Conservation (phyloP, 495 filamentous ascomycete species). For the Lindgomyces ingoldianus region DNA sequence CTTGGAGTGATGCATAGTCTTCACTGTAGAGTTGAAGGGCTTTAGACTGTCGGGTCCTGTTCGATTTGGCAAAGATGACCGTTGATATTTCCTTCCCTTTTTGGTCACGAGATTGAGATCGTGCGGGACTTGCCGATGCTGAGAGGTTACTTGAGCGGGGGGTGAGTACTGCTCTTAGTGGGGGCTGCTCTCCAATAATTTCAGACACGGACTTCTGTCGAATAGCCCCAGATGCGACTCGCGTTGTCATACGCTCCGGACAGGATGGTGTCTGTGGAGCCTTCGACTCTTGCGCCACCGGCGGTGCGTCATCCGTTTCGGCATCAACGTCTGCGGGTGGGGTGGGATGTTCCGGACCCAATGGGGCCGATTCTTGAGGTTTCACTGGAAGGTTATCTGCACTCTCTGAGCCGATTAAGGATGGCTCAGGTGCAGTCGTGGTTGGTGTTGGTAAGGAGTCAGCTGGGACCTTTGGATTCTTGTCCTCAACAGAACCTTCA, state of each 20-base stretch:
- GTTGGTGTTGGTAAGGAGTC: slow-evolving; percentile 33
- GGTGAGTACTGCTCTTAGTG: slow-evolving; percentile 48
- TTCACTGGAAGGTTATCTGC: background rate
- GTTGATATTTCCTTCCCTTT: slow-evolving; percentile 70
- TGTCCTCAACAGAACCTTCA: background rate
- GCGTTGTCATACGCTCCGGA: slow-evolving; percentile 62
- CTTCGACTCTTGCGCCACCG: slow-evolving; percentile 8
- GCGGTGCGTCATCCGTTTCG: slow-evolving; percentile 33
- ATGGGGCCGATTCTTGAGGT: slow-evolving; percentile 17
- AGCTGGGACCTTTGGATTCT: background rate
- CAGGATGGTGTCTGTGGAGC: background rate
- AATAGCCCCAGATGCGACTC: slow-evolving; percentile 66
- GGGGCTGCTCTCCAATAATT: slow-evolving; percentile 59
- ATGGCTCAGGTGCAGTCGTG: slow-evolving; percentile 22
- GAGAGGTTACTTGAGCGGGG: slow-evolving; percentile 36
- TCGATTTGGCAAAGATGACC: slow-evolving; percentile 74
- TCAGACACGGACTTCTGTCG: slow-evolving; percentile 73
- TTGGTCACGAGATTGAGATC: slow-evolving; percentile 49
- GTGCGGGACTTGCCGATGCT: slow-evolving; percentile 39
- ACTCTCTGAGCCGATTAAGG: slow-evolving; percentile 3
- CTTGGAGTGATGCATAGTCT: slow-evolving; percentile 52
- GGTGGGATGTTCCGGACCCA: slow-evolving; percentile 29
- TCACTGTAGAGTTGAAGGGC: slow-evolving; percentile 34
- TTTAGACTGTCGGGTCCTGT: slow-evolving; percentile 17
- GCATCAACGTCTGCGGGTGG: slow-evolving; percentile 37